Evolutionary conservation across 352 stramenopile species (phyloP), one percentile per base, ranked within the genome.

Genomic region (Globisporangium echinulatum): DNA sequence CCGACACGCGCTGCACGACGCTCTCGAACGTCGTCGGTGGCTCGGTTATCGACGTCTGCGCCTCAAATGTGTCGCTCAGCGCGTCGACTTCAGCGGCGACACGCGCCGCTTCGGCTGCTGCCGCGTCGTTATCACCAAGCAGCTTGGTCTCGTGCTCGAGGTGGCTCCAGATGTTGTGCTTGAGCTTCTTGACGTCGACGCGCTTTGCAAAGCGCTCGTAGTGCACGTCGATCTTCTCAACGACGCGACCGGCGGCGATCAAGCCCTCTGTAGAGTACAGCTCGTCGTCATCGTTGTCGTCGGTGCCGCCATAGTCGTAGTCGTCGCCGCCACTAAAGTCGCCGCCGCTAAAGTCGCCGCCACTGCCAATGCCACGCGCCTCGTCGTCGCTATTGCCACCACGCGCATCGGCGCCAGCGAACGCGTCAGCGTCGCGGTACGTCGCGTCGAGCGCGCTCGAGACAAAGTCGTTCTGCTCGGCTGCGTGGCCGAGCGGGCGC

Each of bases 141-240:
- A 75, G 49, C 11, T 52, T 63, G 0, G 66, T 69, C 39, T 85
- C 71, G 44, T 74, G 77, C 57, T 86, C 80, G 17, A 94, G 63
- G 17, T 89, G 79, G 19, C 78, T 71, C 97, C 96, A 99, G 40
- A 99, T 85, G 69, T 95, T 96, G 5, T 82, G 78, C 75, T 99
- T 99, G 11, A 99, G 75, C 50, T 95, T 90, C 66, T 97, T 97
- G 2, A 99, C 96, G 68, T 99, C 96, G 14, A 99, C 96, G 57
- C 96, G 95, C 67, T 99, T 99, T 15, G 96, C 96, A 44, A 96
- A 82, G 13, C 85, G 92, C 36, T 96, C 96, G 66, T 98, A 98
- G 54, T 91, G 74, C 8, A 96, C 81, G 51, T 96, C 75, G 61
- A 99, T 87, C 63, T 98, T 98, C 57, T 98, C 86, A 4, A 99